Conservation (phyloP, 371 early-diverging fungal species). For the Mortierella sp. region DNA sequence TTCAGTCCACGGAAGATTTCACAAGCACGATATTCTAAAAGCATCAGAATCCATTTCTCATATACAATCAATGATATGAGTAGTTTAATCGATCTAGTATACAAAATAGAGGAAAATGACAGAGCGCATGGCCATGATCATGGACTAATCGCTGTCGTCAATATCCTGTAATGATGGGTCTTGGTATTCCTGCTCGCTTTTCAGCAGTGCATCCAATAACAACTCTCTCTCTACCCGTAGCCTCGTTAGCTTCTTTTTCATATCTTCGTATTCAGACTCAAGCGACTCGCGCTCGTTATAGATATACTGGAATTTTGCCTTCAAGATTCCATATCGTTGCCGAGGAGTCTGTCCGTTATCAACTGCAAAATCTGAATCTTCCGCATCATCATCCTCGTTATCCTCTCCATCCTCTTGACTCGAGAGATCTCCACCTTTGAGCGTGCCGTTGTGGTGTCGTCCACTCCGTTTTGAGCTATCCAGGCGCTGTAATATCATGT, state of each 20-base stretch:
- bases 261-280: constrained; percentile 62
- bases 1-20: no score
- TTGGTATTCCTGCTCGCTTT: constrained; percentile 51
- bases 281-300: constrained; percentile 70
- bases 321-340: constrained; percentile 64
- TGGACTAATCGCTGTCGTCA: constrained; percentile 46
- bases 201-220: constrained; percentile 64
- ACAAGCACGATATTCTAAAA: no score
- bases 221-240: constrained; percentile 66
- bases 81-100: neutral
- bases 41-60: no score
- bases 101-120: neutral
- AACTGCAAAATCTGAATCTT: constrained; percentile 47
- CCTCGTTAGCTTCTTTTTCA: constrained; percentile 63
- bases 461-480: constrained; percentile 15
- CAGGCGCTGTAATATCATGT: constrained; percentile 12
- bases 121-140: neutral
- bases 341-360: constrained; percentile 44
- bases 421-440: constrained; percentile 1
- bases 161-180: constrained; percentile 43
- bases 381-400: constrained; percentile 34
- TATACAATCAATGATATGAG: no score
- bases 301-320: constrained; percentile 68
- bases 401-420: neutral
- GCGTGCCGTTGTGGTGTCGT: neutral